Conservation (phyloP, 2,329 filamentous ascomycete genomes). For the Colletotrichum sp. region DNA sequence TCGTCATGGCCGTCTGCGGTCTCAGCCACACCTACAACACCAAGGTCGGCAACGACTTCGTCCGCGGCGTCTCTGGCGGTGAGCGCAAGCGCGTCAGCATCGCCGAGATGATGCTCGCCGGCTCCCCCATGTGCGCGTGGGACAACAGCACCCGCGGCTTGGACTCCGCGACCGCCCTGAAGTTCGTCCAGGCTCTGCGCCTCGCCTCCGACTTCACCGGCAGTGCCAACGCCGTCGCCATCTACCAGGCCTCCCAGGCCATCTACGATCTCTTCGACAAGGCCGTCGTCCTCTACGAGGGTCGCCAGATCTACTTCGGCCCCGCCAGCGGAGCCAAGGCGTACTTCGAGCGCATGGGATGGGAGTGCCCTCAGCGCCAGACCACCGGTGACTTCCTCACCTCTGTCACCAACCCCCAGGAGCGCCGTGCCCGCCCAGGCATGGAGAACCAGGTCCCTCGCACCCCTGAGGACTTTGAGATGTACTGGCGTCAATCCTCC, state of each 20-base stretch:
- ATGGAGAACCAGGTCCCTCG: conserved; percentile 67
- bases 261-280: conserved; percentile 80
- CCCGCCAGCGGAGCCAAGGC: conserved; percentile 59
- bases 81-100: conserved; percentile 83
- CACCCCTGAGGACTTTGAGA: conserved; percentile 72
- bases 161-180: conserved; percentile 74
- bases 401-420: conserved; percentile 67
- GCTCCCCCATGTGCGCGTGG: conserved; percentile 64
- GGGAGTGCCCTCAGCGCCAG: conserved; percentile 68
- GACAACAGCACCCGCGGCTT: conserved; percentile 76
- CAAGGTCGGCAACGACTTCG: conserved; percentile 75
- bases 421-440: conserved; percentile 59
- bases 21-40: conserved; percentile 75
- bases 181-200: conserved; percentile 72
- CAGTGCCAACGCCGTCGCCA: conserved; percentile 67
- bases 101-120: conserved; percentile 74
- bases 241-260: conserved; percentile 74
- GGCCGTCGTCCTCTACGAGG: conserved; percentile 75
- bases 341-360: conserved; percentile 74
- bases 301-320: conserved; percentile 79
- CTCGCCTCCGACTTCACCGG: conserved; percentile 67
- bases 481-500: conserved; percentile 47
- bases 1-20: conserved; percentile 74
- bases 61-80: conserved; percentile 73
- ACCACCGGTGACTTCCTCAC: conserved; percentile 75